These are phyloP conservation scores for Pachyrhizus erosus DNA, from an alignment of 306 rosid genomes.

Conservation along the genomic window DNA sequence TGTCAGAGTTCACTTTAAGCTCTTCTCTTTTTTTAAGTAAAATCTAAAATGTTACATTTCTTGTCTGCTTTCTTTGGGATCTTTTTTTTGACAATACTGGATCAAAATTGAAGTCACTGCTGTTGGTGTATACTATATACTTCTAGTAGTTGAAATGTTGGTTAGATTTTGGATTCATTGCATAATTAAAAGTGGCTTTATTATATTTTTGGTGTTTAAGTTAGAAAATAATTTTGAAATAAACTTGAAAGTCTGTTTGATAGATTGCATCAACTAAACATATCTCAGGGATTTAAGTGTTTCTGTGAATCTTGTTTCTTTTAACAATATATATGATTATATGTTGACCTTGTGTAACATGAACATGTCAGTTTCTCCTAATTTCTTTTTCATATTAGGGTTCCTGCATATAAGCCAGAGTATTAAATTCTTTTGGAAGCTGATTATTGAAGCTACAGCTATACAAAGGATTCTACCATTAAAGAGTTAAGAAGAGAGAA, in stretches of 20 bases:
- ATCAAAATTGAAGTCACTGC: background rate
- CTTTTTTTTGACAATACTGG: background rate
- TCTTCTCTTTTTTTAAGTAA: background rate
- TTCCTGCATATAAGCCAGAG: constrained; percentile 18
- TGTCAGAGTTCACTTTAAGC: background rate
- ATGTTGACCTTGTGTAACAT: background rate
- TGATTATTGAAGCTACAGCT: too few relatives aligned
- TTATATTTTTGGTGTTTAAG: background rate
- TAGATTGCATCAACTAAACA: background rate
- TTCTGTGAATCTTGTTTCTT: constrained; percentile 26
- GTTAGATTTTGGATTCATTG: background rate
- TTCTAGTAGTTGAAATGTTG: background rate
- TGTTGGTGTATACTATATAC: background rate
- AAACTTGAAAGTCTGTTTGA: background rate
- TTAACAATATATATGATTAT: background rate
- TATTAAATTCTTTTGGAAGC: background rate
- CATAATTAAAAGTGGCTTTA: background rate
- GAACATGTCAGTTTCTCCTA: constrained; percentile 13
- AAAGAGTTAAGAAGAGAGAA: too few relatives aligned
- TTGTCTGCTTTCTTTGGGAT: constrained; percentile 17
- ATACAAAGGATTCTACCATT: too few relatives aligned
- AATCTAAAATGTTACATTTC: constrained; percentile 17
- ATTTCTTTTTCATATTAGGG: background rate
- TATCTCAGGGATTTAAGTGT: background rate
- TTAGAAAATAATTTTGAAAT: background rate